Percentiles rank a stretch among this genome's conserved stretches.
phyloP scores from a whole-genome alignment of 2,329 filamentous ascomycete genomes.

The Cercospora zeae-maydis region DNA sequence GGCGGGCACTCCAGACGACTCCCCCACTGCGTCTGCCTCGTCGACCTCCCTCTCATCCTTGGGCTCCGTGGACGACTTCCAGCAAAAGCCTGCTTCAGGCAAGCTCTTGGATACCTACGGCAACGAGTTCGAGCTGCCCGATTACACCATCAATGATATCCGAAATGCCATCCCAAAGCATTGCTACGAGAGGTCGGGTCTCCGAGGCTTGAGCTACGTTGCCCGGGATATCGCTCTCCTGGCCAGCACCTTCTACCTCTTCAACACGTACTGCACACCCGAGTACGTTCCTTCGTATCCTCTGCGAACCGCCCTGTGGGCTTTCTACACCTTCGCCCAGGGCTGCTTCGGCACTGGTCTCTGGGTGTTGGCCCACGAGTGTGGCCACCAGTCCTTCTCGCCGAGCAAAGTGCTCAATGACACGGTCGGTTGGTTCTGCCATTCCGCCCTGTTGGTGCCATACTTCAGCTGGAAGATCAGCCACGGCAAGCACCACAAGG shows the following conservation, averaged over 20 bases:
- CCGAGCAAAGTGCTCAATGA: conserved; percentile 88
- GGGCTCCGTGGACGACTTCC: conserved; percentile 60
- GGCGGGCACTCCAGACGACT: conserved; percentile 56
- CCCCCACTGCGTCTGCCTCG: conserved; percentile 64
- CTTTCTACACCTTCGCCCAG: conserved; percentile 74
- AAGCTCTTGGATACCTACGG: conserved; percentile 87
- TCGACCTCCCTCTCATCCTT: conserved; percentile 91
- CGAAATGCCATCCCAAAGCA: conserved; percentile 95
- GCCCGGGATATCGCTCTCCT: conserved; percentile 72
- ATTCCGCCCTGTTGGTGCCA: conserved; percentile 84
- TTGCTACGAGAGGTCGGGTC: conserved; percentile 85
- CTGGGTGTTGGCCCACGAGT: conserved; percentile 97
- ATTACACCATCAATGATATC: conserved; percentile 97
- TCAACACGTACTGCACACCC: conserved; percentile 84
- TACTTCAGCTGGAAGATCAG: conserved; percentile 99
- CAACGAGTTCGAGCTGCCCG: conserved; percentile 87
- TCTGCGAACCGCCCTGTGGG: conserved; percentile 63
- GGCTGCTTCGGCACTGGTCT: conserved; percentile 89
- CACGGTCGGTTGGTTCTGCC: conserved; percentile 83
- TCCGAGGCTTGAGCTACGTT: conserved; percentile 76
- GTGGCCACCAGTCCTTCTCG: conserved; percentile 94
- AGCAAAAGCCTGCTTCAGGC: conserved; percentile 42
- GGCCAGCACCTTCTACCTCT: conserved; percentile 75
- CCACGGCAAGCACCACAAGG: conserved; percentile 99
- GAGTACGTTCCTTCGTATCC: conserved; percentile 71